phyloP scores from a whole-genome alignment of 225 moss, liverwort and hornwort species.

The Rhytidiadelphus loreus region DNA sequence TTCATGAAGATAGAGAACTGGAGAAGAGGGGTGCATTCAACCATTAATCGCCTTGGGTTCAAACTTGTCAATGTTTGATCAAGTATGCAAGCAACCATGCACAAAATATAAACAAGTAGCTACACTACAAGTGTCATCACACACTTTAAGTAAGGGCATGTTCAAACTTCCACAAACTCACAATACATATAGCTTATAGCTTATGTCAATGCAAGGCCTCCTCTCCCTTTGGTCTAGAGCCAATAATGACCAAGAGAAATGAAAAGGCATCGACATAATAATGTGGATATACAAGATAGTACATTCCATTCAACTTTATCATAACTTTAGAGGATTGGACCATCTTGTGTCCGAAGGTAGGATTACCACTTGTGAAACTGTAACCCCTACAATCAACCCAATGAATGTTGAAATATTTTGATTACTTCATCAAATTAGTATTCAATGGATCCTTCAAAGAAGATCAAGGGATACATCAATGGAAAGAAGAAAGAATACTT shows the following conservation, averaged over 20 bases:
- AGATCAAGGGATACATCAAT: background rate
- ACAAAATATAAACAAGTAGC: background rate
- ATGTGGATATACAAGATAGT: too few species aligned
- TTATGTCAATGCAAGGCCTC: background rate
- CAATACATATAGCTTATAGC: too few species aligned
- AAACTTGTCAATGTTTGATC: background rate
- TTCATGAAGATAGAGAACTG: too few species aligned
- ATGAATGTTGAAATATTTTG: background rate
- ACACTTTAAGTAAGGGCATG: background rate
- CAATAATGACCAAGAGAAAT: background rate
- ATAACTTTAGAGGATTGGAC: background rate
- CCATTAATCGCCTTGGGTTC: background rate
- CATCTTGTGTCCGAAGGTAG: background rate
- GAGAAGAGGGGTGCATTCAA: rapidly evolving
- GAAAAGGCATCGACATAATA: background rate
- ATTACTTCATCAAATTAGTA: background rate
- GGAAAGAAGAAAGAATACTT: background rate
- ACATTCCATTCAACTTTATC: background rate
- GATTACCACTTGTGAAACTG: background rate
- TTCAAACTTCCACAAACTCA: too few species aligned
- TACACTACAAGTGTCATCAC: rapidly evolving
- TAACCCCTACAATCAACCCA: background rate
- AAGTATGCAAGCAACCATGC: background rate
- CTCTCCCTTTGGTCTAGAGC: background rate
- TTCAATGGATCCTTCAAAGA: background rate